Base-by-base conservation (phyloP, 1,284 basidiomycete genomes). In the Pascua sp. region DNA sequence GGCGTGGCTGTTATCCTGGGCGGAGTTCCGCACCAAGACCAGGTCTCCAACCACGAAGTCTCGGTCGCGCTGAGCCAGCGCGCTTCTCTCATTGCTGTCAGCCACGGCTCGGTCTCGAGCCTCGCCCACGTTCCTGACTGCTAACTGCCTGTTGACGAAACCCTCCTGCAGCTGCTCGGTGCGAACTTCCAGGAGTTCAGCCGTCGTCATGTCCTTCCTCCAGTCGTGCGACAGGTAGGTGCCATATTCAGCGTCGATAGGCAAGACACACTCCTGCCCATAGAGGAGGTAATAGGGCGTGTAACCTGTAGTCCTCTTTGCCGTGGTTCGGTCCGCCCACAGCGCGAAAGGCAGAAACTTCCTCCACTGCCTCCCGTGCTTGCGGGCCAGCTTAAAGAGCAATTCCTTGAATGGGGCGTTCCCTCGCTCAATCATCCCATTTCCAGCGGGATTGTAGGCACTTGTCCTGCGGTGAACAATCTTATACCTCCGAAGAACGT, bases 341-440 rank as follows among this genome's bases (percentile, higher is more conserved):
- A 53, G 39, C n/a, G n/a, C 52, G 11, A 38, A 53, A 1, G 52
- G 45, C 8, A 53, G 41, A 9, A 47, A 10, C 16, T 7, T 13
- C 2, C 13, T n/a, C 52, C 52, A 53, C 11, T 48, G 39, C 9
- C 15, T 9, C 9, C 52, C 52, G 2, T 37, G 7, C 8, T 9
- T 42, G 8, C 52, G 17, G 45, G 42, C 36, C 11, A 53, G 24
- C 42, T 50, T 53, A 39, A 54, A 58, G 2, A 58, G 17, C 3
- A 48, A 48, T 42, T 58, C 57, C 39, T 54, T 58, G 42, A 58
- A 44, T 1, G 43, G 37, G 10, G n/a, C n/a, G 44, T 58, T 47
- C 5, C 57, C 57, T 8, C 52, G 13, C 43, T 58, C 52, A 7
- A 58, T 18, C 41, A 57, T 51, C 5, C 50, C 51, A 41, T 57